Evolutionary conservation across 306 rosid genomes (phyloP).

Genomic region (Alnus glutinosa): DNA sequence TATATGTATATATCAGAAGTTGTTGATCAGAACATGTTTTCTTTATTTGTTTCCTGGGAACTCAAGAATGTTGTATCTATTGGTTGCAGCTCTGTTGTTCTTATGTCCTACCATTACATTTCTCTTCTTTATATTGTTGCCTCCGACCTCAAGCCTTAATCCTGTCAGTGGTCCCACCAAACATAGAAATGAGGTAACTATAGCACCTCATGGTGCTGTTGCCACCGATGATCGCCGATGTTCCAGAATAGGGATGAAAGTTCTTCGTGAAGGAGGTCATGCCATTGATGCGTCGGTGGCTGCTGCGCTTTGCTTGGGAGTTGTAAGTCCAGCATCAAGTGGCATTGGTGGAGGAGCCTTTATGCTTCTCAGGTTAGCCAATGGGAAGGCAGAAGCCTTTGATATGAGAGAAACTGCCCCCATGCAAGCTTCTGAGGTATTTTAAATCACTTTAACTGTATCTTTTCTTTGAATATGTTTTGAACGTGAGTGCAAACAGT

Average conservation of each 20-base stretch:
- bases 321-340: constrained; percentile 84
- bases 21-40: not conserved
- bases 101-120: constrained; percentile 35
- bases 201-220: constrained; percentile 61
- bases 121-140: constrained; percentile 36
- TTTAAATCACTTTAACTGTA: constrained; percentile 16
- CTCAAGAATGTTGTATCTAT: constrained; percentile 2
- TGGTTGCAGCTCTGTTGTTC: constrained; percentile 34
- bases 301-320: constrained; percentile 77
- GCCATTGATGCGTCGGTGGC: constrained; percentile 86
- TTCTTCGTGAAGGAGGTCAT: constrained; percentile 69
- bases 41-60: not conserved
- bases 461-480: not conserved
- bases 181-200: constrained; percentile 45
- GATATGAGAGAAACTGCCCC: constrained; percentile 95
- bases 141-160: constrained; percentile 24
- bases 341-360: constrained; percentile 91
- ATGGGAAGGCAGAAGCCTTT: constrained; percentile 50
- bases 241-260: constrained; percentile 59
- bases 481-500: not conserved
- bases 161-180: constrained; percentile 15
- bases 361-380: constrained; percentile 57
- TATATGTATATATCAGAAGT: not conserved
- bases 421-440: constrained; percentile 61
- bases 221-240: constrained; percentile 73